Conservation (phyloP, 257 asterid species). For the Paulownia fortunei region DNA sequence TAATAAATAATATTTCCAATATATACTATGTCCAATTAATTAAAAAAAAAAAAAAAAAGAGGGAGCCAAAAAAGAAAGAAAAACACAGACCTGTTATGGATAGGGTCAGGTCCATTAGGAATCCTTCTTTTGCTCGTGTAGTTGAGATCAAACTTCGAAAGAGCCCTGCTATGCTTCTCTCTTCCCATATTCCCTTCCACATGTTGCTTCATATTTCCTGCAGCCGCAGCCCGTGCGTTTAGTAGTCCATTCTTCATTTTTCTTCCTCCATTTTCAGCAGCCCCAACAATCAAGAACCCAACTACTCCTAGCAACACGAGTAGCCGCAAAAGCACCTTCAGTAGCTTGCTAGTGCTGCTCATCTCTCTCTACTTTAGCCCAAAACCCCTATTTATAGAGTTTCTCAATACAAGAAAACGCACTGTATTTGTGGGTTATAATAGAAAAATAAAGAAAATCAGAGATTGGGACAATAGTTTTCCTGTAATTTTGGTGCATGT, state of each 20-base stretch:
- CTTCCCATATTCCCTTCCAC: background rate
- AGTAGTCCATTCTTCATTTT: constrained; percentile 27
- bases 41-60: background rate
- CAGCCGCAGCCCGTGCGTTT: no score
- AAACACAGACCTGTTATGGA: constrained; percentile 72
- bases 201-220: constrained; percentile 12
- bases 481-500: background rate
- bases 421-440: background rate
- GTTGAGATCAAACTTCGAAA: constrained; percentile 39
- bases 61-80: background rate
- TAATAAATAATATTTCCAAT: no score
- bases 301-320: constrained; percentile 40
- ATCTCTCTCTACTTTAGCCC: constrained; percentile 14
- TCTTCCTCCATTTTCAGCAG: constrained; percentile 32
- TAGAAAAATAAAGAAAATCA: background rate
- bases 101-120: constrained; percentile 92
- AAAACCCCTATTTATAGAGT: background rate
- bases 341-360: constrained; percentile 31
- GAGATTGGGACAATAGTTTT: constrained; percentile 22
- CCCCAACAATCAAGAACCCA: constrained; percentile 42
- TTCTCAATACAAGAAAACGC: background rate
- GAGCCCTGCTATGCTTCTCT: constrained; percentile 18
- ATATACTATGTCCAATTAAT: background rate
- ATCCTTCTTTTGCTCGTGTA: constrained; percentile 68
- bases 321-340: constrained; percentile 41